Base-by-base conservation (phyloP, 2,329 filamentous ascomycete species). In the Geoglossum cookeanum region DNA sequence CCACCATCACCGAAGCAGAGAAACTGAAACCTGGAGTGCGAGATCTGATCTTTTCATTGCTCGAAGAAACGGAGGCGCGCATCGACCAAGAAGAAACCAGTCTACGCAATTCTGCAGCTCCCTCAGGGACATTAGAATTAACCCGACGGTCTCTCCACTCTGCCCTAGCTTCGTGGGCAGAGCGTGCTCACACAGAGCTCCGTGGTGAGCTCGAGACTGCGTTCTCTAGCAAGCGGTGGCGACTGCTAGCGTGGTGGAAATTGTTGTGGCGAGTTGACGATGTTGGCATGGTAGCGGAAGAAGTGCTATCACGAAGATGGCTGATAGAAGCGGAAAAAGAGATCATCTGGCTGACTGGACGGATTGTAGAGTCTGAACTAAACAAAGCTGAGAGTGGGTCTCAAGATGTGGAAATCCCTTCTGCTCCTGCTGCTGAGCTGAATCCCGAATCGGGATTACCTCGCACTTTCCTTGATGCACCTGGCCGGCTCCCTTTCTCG, bases 221-320 rank as follows among this genome's bases (percentile, higher is more conserved):
- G 0, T 91, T 96, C 63, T 74, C 78, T 0, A 81, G 85, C n/a
- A 76, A 73, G 17, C 76, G 81, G 44, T 96, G 91, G 91, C 78
- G 80, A 30, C 84, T 85, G 61, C 74, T 95, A 3, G 78, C 82
- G 15, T 97, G 91, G 90, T 96, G 88, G 85, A 94, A 94, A 68
- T 77, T 97, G 0, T 89, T 95, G 66, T 95, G 89, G 89, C 81
- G 88, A 22, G 89, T 92, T 29, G 91, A 97, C 66, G 91, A 96
- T 64, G 87, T 96, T 9, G 80, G 81, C 2, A 85, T 91, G 77
- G 81, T 95, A 57, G 83, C 85, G 2, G 80, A 81, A 0, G 85
- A 92, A 63, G 84, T 96, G 59, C 73, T 96, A 2, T 78, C 79
- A 59, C 81, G 83, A 61, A 76, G 79, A 5, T 97, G 94, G 73